Conservation (phyloP, 2,329 filamentous ascomycete species). For the Verticillium albo-atrum region DNA sequence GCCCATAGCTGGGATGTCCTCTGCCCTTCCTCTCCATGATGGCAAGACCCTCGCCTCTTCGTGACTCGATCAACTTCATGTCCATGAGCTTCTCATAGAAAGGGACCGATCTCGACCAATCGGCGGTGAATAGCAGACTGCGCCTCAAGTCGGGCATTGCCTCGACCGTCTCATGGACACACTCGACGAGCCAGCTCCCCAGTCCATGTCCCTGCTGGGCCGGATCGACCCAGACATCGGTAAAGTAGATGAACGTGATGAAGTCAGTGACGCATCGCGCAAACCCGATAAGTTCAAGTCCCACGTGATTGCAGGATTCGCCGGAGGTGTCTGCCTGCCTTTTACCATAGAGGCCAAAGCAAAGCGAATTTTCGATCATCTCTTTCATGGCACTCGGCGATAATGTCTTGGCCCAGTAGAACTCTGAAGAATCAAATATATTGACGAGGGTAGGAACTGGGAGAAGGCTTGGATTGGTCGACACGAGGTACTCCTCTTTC, state of each 20-base stretch:
- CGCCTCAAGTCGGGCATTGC: conserved; percentile 56
- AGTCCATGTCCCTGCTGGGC: conserved; percentile 57
- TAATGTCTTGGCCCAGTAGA: conserved; percentile 57
- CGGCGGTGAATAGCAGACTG: conserved; percentile 48
- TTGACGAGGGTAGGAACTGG: conserved; percentile 48
- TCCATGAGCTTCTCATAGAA: conserved; percentile 25
- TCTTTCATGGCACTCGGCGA: conserved; percentile 42
- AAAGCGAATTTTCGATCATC: conserved; percentile 54
- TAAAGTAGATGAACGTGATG: conserved; percentile 61
- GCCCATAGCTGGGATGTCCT: conserved; percentile 7
- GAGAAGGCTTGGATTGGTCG: conserved; percentile 53
- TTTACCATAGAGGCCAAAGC: conserved; percentile 49
- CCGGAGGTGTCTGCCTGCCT: neutral
- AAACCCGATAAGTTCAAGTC: conserved; percentile 43
- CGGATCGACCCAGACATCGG: conserved; percentile 63
- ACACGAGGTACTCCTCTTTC: conserved; percentile 52
- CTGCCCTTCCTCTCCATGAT: conserved; percentile 17
- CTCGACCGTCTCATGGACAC: conserved; percentile 50
- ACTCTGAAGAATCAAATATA: conserved; percentile 48
- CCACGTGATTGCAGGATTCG: conserved; percentile 5
- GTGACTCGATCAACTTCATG: conserved; percentile 20
- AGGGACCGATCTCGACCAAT: conserved; percentile 26
- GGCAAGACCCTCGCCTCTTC: conserved; percentile 5
- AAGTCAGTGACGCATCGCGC: conserved; percentile 65
- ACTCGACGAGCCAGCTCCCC: conserved; percentile 59